Evolutionary conservation across 768 basidiomycete species (phyloP).

Genomic region (Chalciporus piperatus): DNA sequence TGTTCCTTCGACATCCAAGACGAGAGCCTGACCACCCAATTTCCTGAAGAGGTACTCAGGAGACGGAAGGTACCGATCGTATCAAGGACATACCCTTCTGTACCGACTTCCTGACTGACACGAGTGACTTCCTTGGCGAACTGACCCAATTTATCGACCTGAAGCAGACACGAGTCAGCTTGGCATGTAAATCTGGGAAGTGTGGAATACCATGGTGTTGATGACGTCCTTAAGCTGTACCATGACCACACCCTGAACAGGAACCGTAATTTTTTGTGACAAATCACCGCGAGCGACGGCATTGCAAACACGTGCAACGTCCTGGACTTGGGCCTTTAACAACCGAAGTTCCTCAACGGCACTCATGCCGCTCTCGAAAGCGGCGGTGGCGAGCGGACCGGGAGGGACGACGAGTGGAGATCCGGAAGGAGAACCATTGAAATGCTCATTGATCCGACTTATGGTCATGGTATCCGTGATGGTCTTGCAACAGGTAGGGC

Average conservation of each 20-base stretch:
- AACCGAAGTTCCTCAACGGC: slow-evolving; percentile 76
- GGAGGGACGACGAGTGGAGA: slow-evolving; percentile 48
- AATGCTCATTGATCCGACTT: slow-evolving; percentile 23
- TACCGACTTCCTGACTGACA: slow-evolving; percentile 81
- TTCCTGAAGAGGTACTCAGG: slow-evolving; percentile 42
- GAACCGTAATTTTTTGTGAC: slow-evolving; percentile 76
- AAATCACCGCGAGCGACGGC: slow-evolving; percentile 76
- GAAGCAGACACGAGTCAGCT: slow-evolving; percentile 10
- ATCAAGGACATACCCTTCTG: slow-evolving; percentile 54
- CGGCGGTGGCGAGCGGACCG: slow-evolving; percentile 55
- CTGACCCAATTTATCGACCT: slow-evolving; percentile 73
- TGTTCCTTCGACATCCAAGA: slow-evolving; percentile 87
- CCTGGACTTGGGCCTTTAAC: slow-evolving; percentile 81
- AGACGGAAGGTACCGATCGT: slow-evolving; percentile 34
- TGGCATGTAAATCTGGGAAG: slow-evolving; percentile 1
- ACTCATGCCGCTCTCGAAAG: slow-evolving; percentile 59
- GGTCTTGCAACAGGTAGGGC: slow-evolving; percentile 55
- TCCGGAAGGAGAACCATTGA: slow-evolving; percentile 28
- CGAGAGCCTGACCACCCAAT: slow-evolving; percentile 83
- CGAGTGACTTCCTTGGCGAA: slow-evolving; percentile 92
- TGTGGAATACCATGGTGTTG: slow-evolving; percentile 53
- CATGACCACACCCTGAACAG: slow-evolving; percentile 77
- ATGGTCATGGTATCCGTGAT: slow-evolving; percentile 45
- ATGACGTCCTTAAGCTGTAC: slow-evolving; percentile 78
- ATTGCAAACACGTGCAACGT: slow-evolving; percentile 78